These are phyloP conservation scores for Nicotiana tomentosiformis DNA, from an alignment of 257 asterid species.

Conservation along the genomic window DNA sequence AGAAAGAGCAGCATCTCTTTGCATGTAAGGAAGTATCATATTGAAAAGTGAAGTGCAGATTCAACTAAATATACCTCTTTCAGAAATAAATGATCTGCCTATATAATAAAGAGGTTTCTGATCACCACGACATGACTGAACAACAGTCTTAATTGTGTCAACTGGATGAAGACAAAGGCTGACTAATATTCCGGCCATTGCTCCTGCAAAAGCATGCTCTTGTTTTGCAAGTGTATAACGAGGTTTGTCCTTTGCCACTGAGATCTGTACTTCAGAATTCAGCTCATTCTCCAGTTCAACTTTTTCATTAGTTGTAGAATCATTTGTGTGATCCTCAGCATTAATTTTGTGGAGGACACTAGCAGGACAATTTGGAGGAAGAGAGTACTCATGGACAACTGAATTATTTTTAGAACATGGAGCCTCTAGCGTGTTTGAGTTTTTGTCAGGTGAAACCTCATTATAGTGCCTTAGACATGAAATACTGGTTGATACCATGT, in stretches of 20 bases:
- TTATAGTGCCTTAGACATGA: conserved; percentile 18
- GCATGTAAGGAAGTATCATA: background rate
- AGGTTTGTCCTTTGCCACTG: conserved; percentile 33
- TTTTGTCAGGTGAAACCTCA: conserved; percentile 18
- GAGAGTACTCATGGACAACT: conserved; percentile 19
- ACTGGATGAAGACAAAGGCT: conserved; percentile 89
- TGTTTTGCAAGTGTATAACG: conserved; percentile 48
- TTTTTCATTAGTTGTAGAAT: background rate
- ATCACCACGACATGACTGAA: conserved; percentile 68
- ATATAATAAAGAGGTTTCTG: conserved; percentile 54
- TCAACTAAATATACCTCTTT: conserved; percentile 56
- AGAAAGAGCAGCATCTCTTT: background rate
- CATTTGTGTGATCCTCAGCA: conserved; percentile 12
- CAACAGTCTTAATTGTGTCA: conserved; percentile 87
- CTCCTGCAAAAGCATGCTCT: conserved; percentile 96
- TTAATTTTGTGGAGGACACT: conserved; percentile 18
- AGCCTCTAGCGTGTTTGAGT: conserved; percentile 15
- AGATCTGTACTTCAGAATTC: conserved; percentile 23
- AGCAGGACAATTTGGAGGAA: conserved; percentile 17
- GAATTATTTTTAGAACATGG: conserved; percentile 17
- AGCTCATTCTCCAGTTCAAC: conserved; percentile 12
- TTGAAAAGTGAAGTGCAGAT: background rate
- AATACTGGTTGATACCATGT: conserved; percentile 18
- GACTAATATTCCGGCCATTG: conserved; percentile 89
- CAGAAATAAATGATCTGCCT: conserved; percentile 64